Conservation (phyloP, 2,329 filamentous ascomycete genomes). For the Ophiostoma perfectum region DNA sequence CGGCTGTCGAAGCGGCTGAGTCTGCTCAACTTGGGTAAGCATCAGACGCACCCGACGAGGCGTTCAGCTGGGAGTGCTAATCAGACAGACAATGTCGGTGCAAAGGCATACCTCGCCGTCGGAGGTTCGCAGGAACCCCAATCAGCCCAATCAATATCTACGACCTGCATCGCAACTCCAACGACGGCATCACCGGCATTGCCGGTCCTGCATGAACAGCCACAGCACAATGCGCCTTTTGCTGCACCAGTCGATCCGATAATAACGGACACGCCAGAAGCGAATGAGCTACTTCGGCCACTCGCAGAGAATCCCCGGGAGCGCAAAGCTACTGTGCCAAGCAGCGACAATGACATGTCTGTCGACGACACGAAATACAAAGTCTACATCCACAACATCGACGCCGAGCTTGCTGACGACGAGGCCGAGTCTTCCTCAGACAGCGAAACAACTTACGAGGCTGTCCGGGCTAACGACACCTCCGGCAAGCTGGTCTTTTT, state of each 20-base stretch:
- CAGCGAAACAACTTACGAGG: background rate
- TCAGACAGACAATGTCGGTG: background rate
- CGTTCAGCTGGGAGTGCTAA: background rate
- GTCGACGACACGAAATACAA: constrained; percentile 81
- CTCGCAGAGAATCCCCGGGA: background rate
- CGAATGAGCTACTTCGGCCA: background rate
- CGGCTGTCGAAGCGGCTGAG: constrained; percentile 80
- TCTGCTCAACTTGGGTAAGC: constrained; percentile 71
- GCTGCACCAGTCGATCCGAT: background rate
- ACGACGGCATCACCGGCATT: background rate
- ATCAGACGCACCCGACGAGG: background rate
- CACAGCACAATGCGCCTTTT: background rate
- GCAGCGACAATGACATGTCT: constrained; percentile 62
- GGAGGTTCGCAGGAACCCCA: background rate
- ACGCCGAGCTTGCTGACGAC: constrained; percentile 70
- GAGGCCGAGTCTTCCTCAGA: constrained; percentile 34
- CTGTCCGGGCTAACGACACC: background rate
- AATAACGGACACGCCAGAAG: background rate
- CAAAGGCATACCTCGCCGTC: background rate
- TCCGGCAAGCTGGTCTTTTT: constrained; percentile 68
- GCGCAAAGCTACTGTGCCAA: background rate
- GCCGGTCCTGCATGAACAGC: background rate
- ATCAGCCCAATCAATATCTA: background rate
- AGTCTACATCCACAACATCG: constrained; percentile 86
- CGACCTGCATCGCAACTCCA: background rate